These are phyloP conservation scores for Cupressus sempervirens DNA, from an alignment of 75 land plant genomes.

Conservation along the genomic window DNA sequence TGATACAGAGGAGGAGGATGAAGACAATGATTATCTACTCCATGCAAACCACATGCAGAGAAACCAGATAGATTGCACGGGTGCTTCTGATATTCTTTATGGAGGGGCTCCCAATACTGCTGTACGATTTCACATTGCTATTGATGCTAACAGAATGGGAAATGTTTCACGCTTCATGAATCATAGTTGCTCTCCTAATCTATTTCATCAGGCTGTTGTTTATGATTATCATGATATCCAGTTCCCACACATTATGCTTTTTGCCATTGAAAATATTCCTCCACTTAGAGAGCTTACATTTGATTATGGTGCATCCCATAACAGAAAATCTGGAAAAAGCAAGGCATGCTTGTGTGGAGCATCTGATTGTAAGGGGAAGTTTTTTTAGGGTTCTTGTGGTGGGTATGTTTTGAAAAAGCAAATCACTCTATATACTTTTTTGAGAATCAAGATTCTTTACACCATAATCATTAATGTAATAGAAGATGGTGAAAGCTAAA, in stretches of 20 bases:
- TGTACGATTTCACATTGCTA: conserved; percentile 18
- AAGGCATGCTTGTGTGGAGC: conserved; percentile 65
- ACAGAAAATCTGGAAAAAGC: conserved; percentile 5
- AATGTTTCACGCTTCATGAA: conserved; percentile 83
- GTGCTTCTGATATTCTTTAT: conserved; percentile 20
- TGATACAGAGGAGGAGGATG: conserved; percentile 16
- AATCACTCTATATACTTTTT: neutral
- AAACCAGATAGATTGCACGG: conserved; percentile 22
- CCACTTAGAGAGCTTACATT: conserved; percentile 73
- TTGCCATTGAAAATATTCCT: conserved; percentile 64
- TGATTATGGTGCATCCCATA: conserved; percentile 45
- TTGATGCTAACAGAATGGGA: conserved; percentile 54
- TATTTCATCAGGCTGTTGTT: conserved; percentile 55
- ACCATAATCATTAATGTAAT: neutral
- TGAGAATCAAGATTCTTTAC: neutral
- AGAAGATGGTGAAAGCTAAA: neutral
- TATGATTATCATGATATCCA: conserved; percentile 35
- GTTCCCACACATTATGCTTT: conserved; percentile 63
- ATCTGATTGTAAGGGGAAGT: conserved; percentile 50
- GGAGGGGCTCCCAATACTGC: conserved; percentile 3
- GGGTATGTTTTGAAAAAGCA: neutral
- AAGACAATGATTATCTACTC: conserved; percentile 48
- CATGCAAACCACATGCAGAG: conserved; percentile 19
- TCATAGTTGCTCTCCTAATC: conserved; percentile 81
- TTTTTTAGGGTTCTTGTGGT: conserved; percentile 13